Base-by-base conservation (phyloP, 108 stramenopile genomes). In the Nitzschia palea region DNA sequence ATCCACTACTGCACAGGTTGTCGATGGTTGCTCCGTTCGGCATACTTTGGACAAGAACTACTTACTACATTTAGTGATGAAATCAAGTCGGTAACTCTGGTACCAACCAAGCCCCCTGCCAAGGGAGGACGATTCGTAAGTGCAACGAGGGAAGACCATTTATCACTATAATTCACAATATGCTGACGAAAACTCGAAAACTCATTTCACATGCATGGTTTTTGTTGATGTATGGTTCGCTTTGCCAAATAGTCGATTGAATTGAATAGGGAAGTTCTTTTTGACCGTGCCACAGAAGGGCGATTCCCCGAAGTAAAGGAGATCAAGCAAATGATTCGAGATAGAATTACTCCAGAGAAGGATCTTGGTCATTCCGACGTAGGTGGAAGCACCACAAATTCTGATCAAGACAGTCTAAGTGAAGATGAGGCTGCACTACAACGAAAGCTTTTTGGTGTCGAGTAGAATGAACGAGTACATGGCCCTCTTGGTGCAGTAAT, bases 261-360 rank as follows among this genome's bases (percentile, higher is more conserved):
- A 23, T 44, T 57, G 55, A 45, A 68, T 45, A 42, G 55, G 9
- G 55, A 68, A 45, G 2, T 68, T 29, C 10, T 68, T 5, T 68
- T 68, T 44, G 67, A 68, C 44, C 54, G 42, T 22, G 27, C 20
- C 34, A 74, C 61, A 4, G 62, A 77, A 15, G 80, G 86, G 0
- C 54, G 80, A 47, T 95, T 95, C 68, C 94, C 94, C 1, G 91
- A 93, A 63, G 43, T 82, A 4, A 92, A 91, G 55, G 82, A 86
- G 53, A 35, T 95, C 25, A 93, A 95, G 64, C 89, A 87, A 65
- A 44, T 72, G 55, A 62, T 95, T 30, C 82, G 94, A 10, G 90
- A 93, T 74, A 30, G 56, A 40, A 76, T 95, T 40, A 58, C 45
- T 32, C 94, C 94, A 4, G 47, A 67, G 0, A 74, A 77, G 44